Percentiles rank a stretch among this genome's conserved stretches.
phyloP scores from a whole-genome alignment of 140 eudicot species.

The Bidens hawaiensis region DNA sequence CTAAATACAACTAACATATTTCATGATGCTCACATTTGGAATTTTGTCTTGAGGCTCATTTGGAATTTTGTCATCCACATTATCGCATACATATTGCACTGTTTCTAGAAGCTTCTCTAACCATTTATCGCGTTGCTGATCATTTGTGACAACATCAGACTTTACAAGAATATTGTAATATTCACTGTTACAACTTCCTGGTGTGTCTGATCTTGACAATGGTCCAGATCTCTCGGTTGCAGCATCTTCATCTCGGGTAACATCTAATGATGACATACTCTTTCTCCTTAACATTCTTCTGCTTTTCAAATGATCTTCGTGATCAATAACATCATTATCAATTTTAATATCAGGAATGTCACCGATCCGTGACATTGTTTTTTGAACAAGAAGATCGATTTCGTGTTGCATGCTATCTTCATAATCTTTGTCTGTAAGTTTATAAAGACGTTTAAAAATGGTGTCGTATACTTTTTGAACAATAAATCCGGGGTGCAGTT shows the following conservation, averaged over 20 bases:
- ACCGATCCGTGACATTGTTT: slow-evolving; percentile 72
- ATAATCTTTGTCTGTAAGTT: slow-evolving; percentile 90
- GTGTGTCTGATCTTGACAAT: slow-evolving; percentile 66
- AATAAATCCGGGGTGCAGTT: slow-evolving; percentile 84
- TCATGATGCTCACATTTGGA: slow-evolving; percentile 28
- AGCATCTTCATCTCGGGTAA: slow-evolving; percentile 68
- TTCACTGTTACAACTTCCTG: slow-evolving; percentile 58
- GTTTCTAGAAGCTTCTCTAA: slow-evolving; percentile 79
- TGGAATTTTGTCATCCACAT: slow-evolving; percentile 23
- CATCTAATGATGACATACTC: slow-evolving; percentile 64
- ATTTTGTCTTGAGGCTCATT: slow-evolving; percentile 34
- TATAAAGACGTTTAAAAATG: slow-evolving; percentile 58
- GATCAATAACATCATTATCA: slow-evolving; percentile 42
- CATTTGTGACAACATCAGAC: slow-evolving; percentile 59
- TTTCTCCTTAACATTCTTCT: slow-evolving; percentile 62
- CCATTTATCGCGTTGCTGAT: slow-evolving; percentile 73
- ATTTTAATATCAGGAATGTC: slow-evolving; percentile 77
- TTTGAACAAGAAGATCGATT: slow-evolving; percentile 81
- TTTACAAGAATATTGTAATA: slow-evolving; percentile 48
- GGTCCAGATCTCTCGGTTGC: slow-evolving; percentile 37
- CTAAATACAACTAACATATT: too few relatives aligned
- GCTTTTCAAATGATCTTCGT: slow-evolving; percentile 56
- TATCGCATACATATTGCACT: slow-evolving; percentile 52
- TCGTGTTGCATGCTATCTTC: slow-evolving; percentile 90
- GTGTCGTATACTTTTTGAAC: slow-evolving; percentile 92